Conservation (phyloP, 148 eudicot genomes). For the Silene uniflora region DNA sequence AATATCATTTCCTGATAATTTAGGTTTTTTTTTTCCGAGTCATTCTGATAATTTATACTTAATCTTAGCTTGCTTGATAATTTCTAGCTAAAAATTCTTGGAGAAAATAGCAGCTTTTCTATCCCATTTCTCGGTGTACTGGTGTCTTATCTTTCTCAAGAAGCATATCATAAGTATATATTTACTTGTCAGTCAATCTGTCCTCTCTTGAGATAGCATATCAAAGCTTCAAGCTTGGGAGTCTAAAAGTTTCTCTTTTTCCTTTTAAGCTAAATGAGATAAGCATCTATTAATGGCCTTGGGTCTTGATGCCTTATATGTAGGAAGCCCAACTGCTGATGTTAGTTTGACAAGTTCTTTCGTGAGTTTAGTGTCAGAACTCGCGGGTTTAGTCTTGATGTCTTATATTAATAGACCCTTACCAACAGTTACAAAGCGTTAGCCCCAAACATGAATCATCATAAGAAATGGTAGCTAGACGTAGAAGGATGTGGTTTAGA, state of each 20-base stretch:
- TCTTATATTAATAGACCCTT: too few species aligned
- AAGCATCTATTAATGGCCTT: background rate
- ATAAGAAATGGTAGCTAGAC: background rate
- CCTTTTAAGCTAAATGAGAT: background rate
- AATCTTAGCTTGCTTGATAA: background rate
- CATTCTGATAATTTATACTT: slow-evolving; percentile 3
- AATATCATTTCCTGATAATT: background rate
- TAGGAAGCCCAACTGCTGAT: background rate
- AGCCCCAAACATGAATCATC: background rate
- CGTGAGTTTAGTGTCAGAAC: background rate
- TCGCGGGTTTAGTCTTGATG: too few species aligned
- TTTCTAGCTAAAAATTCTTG: background rate
- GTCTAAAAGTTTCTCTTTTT: background rate
- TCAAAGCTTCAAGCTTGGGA: background rate
- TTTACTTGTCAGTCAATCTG: background rate
- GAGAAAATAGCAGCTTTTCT: background rate
- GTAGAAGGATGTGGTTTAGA: background rate
- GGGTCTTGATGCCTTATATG: background rate
- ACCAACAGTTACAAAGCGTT: background rate
- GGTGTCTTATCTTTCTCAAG: too few species aligned
- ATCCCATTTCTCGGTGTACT: background rate
- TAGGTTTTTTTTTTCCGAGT: too few species aligned
- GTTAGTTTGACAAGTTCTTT: background rate
- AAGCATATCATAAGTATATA: background rate
- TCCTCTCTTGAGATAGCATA: background rate